phyloP scores from a whole-genome alignment of 2,329 filamentous ascomycete genomes.

The Ophiocordyceps camponoti-floridani region DNA sequence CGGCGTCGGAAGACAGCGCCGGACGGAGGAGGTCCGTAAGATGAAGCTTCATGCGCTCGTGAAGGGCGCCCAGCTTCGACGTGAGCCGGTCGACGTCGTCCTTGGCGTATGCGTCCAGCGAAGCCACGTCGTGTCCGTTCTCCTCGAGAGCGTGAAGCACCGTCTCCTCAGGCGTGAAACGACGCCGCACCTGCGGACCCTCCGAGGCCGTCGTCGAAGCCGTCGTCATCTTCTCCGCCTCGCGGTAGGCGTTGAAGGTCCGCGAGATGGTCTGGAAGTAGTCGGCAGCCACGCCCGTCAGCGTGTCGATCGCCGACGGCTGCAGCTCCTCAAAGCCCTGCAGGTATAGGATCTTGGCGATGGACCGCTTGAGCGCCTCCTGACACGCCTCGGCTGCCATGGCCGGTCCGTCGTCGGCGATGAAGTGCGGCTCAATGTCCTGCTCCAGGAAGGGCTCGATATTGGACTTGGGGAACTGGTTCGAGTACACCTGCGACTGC shows the following conservation, averaged over 20 bases:
- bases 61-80: constrained; percentile 62
- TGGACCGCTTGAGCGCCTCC: constrained; percentile 71
- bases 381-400: constrained; percentile 72
- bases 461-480: constrained; percentile 95
- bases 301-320: constrained; percentile 76
- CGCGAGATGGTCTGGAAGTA: constrained; percentile 75
- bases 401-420: constrained; percentile 73
- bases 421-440: constrained; percentile 77
- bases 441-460: constrained; percentile 74
- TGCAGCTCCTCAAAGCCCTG: constrained; percentile 95
- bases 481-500: constrained; percentile 92
- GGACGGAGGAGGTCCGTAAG: constrained; percentile 86
- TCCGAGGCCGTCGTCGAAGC: constrained; percentile 14
- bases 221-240: constrained; percentile 58
- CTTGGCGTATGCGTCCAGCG: constrained; percentile 70
- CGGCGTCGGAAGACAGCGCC: constrained; percentile 56
- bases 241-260: constrained; percentile 66
- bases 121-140: constrained; percentile 66
- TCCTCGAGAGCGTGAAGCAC: constrained; percentile 73
- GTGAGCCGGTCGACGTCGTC: constrained; percentile 84
- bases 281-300: constrained; percentile 76
- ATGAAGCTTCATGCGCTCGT: constrained; percentile 88
- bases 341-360: constrained; percentile 90
- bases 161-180: constrained; percentile 71
- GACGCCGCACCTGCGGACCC: constrained; percentile 33